Percentiles rank a stretch among this genome's conserved stretches.
These are phyloP conservation scores for Xylariaceae sp. DNA, from an alignment of 2,329 filamentous ascomycete species.

Conservation along the genomic window DNA sequence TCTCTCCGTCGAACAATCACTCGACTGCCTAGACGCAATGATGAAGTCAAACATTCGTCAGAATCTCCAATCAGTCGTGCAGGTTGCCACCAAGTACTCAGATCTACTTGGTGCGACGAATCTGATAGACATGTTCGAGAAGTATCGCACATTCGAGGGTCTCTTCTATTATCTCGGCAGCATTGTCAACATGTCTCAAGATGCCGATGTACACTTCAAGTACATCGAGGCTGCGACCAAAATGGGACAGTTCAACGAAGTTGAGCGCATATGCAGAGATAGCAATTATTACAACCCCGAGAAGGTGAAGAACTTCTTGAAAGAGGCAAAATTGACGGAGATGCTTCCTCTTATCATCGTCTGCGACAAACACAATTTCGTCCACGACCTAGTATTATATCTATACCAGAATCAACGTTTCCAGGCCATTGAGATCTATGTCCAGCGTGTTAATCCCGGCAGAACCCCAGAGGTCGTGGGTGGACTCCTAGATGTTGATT, in stretches of 20 bases:
- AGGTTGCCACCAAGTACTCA: slow-evolving; percentile 96
- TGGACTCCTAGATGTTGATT: slow-evolving; percentile 92
- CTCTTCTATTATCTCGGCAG: slow-evolving; percentile 98
- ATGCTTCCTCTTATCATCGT: slow-evolving; percentile 96
- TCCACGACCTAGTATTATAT: slow-evolving; percentile 93
- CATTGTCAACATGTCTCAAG: slow-evolving; percentile 94
- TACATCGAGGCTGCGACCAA: slow-evolving; percentile 96
- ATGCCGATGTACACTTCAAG: slow-evolving; percentile 96
- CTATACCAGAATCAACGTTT: slow-evolving; percentile 99
- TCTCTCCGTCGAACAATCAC: slow-evolving; percentile 88
- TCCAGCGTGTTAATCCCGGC: slow-evolving; percentile 91
- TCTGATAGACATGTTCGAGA: slow-evolving; percentile 91
- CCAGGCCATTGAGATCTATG: slow-evolving; percentile 97
- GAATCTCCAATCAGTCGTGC: slow-evolving; percentile 90
- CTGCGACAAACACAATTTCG: slow-evolving; percentile 98
- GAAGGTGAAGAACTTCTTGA: slow-evolving; percentile 98
- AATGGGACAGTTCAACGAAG: slow-evolving; percentile 90
- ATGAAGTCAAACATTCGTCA: slow-evolving; percentile 94
- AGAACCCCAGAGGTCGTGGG: slow-evolving; percentile 90
- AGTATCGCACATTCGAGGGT: slow-evolving; percentile 94
- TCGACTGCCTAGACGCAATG: slow-evolving; percentile 95
- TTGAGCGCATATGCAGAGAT: slow-evolving; percentile 95
- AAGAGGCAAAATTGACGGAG: slow-evolving; percentile 88
- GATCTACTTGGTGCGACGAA: slow-evolving; percentile 85
- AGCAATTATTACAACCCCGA: slow-evolving; percentile 86